Conservation (phyloP, 768 basidiomycete species). For the Pulveroboletus sp. region DNA sequence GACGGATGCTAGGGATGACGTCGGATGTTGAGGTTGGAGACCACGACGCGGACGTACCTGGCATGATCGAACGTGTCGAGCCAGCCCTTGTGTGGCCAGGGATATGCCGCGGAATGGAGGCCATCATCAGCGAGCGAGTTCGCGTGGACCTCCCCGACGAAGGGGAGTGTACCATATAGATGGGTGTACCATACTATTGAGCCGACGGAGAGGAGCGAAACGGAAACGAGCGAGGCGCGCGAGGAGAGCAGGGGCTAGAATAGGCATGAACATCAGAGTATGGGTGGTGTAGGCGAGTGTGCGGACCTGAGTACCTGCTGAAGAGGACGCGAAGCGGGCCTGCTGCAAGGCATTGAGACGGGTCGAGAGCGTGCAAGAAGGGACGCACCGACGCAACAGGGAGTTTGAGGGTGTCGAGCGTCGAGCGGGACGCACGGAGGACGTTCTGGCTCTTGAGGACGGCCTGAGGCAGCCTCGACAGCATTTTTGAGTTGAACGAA, state of each 20-base stretch:
- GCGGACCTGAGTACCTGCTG: conserved; percentile 63
- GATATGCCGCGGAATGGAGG: conserved; percentile 79
- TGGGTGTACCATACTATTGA: conserved; percentile 97
- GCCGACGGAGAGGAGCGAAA: conserved; percentile 74
- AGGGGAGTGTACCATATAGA: conserved; percentile 85
- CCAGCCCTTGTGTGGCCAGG: conserved; percentile 87
- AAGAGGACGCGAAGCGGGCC: conserved; percentile 69
- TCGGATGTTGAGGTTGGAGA: conserved; percentile 8
- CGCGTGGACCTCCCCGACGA: conserved; percentile 89
- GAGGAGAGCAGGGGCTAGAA: conserved; percentile 62
- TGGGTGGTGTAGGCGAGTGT: neutral
- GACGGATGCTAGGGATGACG: conserved; percentile 64
- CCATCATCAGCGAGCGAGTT: conserved; percentile 92
- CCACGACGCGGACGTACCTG: conserved; percentile 53
- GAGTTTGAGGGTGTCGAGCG: conserved; percentile 37
- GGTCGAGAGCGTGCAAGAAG: conserved; percentile 6
- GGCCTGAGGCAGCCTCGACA: conserved; percentile 76
- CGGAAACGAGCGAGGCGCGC: conserved; percentile 68
- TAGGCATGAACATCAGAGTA: neutral
- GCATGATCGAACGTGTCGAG: conserved; percentile 96
- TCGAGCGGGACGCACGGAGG: conserved; percentile 42
- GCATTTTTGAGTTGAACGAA: conserved; percentile 75
- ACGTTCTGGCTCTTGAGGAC: conserved; percentile 57
- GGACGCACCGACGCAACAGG: conserved; percentile 49
- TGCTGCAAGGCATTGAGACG: conserved; percentile 29